Base-by-base conservation (phyloP, 345 rosid genomes). In the Acer campestre region DNA sequence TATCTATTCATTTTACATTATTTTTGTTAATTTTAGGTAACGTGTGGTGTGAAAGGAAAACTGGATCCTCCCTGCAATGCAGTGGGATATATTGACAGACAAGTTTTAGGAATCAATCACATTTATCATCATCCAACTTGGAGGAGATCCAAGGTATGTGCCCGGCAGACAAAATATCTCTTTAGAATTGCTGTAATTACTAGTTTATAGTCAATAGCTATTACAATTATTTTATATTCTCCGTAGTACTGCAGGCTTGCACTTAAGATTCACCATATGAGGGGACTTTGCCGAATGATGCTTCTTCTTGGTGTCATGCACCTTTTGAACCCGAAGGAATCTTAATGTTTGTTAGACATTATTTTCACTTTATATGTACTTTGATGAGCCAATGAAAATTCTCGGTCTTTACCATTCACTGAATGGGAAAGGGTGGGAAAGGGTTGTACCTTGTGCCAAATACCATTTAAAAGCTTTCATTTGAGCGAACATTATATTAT, bases 241-340 rank as follows among this genome's bases (percentile, higher is more conserved):
- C 16, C 35, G 2, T 82, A 78, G 75, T 77, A 77, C 56, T 78
- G 75, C 86, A 93, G 98, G 93, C 87, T 67, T 95, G 98, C 84
- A 93, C 95, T 3, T 70, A 67, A 49, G 71, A 78, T 81, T 90
- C 95, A 71, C 98, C 96, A 10, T 85, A 86, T 63, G 89, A 81
- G 44, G 92, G 97, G 68, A 81, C 90, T 65, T 67, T 93, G 2
- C 80, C 73, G 42, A 75, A 46, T 67, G 86, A 80, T 78, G 97
- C 97, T 82, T 93, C 98, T 13, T 82, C 95, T 10, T 93, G 98
- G 98, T 95, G 98, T 72, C 83, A 67, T 76, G 94, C 98, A 53
- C 96, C 98, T 40, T 93, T 93, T 70, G 98, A 93, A 82, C 98
- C 98, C 70, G 98, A 95, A 83, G 98, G 98, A 77, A 75, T 90